These are phyloP conservation scores for Talinum fruticosum DNA, from an alignment of 148 eudicot species.

Conservation along the genomic window DNA sequence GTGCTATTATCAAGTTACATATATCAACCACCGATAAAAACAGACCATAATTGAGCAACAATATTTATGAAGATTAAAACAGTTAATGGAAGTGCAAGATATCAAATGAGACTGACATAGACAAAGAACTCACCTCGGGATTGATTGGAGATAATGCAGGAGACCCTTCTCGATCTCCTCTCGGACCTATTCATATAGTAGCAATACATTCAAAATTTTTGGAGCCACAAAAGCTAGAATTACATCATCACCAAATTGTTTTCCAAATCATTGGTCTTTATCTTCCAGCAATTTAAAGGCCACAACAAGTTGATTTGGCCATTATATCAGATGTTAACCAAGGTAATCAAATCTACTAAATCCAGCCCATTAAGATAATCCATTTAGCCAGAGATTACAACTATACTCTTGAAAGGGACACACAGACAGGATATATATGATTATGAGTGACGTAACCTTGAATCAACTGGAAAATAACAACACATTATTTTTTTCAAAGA, in stretches of 20 bases:
- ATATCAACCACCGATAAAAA: background rate
- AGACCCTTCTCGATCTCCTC: slow-evolving; percentile 22
- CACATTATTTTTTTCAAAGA: background rate
- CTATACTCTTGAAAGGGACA: slow-evolving; percentile 7
- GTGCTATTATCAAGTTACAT: background rate
- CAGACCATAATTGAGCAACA: background rate
- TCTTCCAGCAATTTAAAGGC: background rate
- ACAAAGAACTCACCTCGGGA: slow-evolving; percentile 14
- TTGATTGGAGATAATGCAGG: background rate
- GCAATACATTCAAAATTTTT: background rate
- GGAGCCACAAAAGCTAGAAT: no score
- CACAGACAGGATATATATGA: background rate
- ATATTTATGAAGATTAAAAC: background rate
- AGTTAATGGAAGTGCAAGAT: background rate
- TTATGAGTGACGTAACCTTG: background rate
- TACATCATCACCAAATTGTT: background rate
- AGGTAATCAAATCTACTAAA: background rate
- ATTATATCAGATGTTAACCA: background rate
- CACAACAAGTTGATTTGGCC: slow-evolving; percentile 4
- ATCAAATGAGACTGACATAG: background rate
- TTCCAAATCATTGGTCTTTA: background rate
- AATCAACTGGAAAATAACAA: background rate
- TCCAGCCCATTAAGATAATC: background rate
- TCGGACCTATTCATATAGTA: slow-evolving; percentile 11
- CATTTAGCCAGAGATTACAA: background rate